Percentiles rank a stretch among this genome's conserved stretches.
Evolutionary conservation across 1,139 yeast species (phyloP).

Genomic region (Taphrina wiesneri): DNA sequence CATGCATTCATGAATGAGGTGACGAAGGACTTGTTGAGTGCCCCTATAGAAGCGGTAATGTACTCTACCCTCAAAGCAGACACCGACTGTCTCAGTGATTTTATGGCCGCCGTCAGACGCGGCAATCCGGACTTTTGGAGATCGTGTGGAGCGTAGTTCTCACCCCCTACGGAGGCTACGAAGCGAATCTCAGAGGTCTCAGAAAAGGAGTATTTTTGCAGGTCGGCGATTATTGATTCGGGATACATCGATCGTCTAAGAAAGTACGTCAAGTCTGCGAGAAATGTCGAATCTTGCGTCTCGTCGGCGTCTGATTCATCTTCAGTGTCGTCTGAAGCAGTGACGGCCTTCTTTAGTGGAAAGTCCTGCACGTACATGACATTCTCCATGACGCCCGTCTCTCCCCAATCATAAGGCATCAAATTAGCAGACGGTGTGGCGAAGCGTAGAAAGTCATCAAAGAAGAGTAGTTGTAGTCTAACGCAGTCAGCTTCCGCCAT

Average conservation of each 20-base stretch:
- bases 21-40: conserved; percentile 30
- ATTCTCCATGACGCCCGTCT: conserved; percentile 40
- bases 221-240: conserved; percentile 35
- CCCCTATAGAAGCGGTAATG: conserved; percentile 35
- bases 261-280: conserved; percentile 38
- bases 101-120: conserved; percentile 24
- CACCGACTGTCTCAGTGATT: neutral
- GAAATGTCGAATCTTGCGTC: conserved; percentile 33
- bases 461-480: conserved; percentile 40
- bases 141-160: conserved; percentile 11
- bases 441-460: conserved; percentile 39
- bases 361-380: conserved; percentile 41
- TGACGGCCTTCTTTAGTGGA: conserved; percentile 29
- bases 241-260: conserved; percentile 37
- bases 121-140: conserved; percentile 19
- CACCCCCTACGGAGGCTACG: conserved; percentile 41
- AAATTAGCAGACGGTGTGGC: conserved; percentile 42
- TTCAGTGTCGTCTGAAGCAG: neutral
- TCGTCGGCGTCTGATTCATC: neutral
- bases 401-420: conserved; percentile 43
- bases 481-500: neutral
- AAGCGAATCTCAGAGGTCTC: conserved; percentile 37
- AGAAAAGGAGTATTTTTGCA: conserved; percentile 38
- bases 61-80: neutral
- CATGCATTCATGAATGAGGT: conserved; percentile 6